Evolutionary conservation across 805 yeast species (phyloP).

Genomic region (Priceomyces medius): DNA sequence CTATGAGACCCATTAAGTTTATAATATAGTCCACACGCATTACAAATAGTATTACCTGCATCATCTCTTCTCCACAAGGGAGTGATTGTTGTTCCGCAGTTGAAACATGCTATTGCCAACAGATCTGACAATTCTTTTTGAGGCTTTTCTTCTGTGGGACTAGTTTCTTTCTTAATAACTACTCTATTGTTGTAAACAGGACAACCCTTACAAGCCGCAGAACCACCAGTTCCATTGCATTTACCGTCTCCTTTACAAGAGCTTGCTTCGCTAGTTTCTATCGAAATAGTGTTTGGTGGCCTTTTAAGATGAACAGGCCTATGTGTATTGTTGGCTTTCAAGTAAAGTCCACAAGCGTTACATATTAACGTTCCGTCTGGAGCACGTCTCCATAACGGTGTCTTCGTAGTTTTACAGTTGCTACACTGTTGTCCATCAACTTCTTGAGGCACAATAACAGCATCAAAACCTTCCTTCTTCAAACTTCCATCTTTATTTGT

Average conservation of each 20-base stretch:
- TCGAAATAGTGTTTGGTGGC: constrained; percentile 49
- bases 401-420: constrained; percentile 55
- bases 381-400: constrained; percentile 60
- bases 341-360: constrained; percentile 61
- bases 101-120: constrained; percentile 73
- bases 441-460: neutral
- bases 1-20: constrained; percentile 73
- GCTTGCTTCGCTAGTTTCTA: constrained; percentile 45
- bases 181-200: constrained; percentile 79
- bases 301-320: constrained; percentile 66
- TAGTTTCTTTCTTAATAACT: constrained; percentile 23
- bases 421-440: constrained; percentile 48
- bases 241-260: constrained; percentile 74
- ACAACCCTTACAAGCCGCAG: constrained; percentile 76
- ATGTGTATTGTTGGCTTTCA: constrained; percentile 58
- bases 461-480: neutral
- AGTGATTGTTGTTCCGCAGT: constrained; percentile 82
- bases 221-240: constrained; percentile 87
- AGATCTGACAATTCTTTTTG: constrained; percentile 30
- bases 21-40: constrained; percentile 83
- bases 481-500: neutral
- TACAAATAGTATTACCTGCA: constrained; percentile 79
- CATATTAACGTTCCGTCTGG: constrained; percentile 56
- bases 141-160: constrained; percentile 1
- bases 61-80: constrained; percentile 87